Percentiles rank a stretch among this genome's conserved stretches.
Conservation (phyloP, 768 basidiomycete genomes). For the Gloeophyllum trabeum region DNA sequence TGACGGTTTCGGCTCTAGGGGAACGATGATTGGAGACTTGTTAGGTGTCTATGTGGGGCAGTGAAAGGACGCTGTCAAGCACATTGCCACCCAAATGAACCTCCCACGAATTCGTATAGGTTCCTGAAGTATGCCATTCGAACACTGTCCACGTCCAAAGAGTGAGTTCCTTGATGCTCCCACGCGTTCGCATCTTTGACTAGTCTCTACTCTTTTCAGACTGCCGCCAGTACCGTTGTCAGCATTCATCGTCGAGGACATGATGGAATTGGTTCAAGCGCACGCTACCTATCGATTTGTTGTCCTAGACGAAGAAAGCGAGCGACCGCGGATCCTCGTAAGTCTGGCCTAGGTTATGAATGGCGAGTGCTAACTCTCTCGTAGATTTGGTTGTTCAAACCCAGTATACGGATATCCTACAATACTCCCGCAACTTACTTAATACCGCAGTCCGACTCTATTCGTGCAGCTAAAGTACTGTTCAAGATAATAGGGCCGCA, state of each 20-base stretch:
- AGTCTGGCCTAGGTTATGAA: constrained; percentile 14
- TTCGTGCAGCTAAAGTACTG: constrained; percentile 73
- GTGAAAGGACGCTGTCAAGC: constrained; percentile 62
- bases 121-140: constrained; percentile 80
- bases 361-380: neutral
- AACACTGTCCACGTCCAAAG: constrained; percentile 45
- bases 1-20: constrained; percentile 23
- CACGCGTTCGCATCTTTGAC: constrained; percentile 1
- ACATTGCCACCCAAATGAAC: constrained; percentile 20
- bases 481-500: constrained; percentile 68
- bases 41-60: constrained; percentile 79
- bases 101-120: constrained; percentile 40
- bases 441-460: constrained; percentile 49
- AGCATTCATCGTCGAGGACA: constrained; percentile 85
- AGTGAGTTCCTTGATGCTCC: constrained; percentile 34
- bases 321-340: constrained; percentile 69
- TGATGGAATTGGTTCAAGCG: constrained; percentile 84
- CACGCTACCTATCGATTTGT: constrained; percentile 93
- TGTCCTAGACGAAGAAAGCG: constrained; percentile 79
- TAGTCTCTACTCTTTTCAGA: constrained; percentile 15
- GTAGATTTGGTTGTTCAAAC: constrained; percentile 94
- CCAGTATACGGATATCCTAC: constrained; percentile 73
- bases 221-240: constrained; percentile 48
- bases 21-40: constrained; percentile 50
- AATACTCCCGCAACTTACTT: constrained; percentile 39